Evolutionary conservation across 169 alveolate genomes (phyloP).

Genomic region (Plasmodium adleri): DNA sequence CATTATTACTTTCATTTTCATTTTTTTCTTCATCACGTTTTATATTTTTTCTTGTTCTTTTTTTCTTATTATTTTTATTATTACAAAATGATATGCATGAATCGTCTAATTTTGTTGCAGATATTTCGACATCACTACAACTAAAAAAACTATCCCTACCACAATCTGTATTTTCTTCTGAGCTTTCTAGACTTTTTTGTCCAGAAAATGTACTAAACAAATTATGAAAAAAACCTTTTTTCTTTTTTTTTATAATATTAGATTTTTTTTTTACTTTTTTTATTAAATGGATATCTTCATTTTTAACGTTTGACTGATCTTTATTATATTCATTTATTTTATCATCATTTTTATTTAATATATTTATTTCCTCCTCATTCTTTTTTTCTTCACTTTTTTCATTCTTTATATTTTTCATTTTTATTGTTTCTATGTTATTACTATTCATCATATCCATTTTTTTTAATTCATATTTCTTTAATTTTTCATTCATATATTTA

Average conservation of each 20-base stretch:
- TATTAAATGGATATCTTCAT: slow-evolving; percentile 23
- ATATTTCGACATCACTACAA: slow-evolving; percentile 38
- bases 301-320: not conserved
- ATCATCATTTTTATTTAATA: slow-evolving; percentile 13
- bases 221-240: slow-evolving; percentile 18
- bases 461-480: not conserved
- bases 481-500: slow-evolving; percentile 16
- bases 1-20: not conserved
- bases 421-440: not conserved
- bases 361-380: not conserved
- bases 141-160: slow-evolving; percentile 72
- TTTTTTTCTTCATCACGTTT: not conserved
- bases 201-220: slow-evolving; percentile 25
- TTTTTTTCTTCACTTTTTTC: not conserved
- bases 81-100: slow-evolving; percentile 8
- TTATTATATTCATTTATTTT: slow-evolving; percentile 1
- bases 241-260: not conserved
- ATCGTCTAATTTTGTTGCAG: slow-evolving; percentile 23
- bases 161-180: slow-evolving; percentile 61
- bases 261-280: not conserved
- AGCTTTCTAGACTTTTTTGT: slow-evolving; percentile 18
- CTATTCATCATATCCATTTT: not conserved
- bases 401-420: not conserved
- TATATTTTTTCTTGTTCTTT: not conserved
- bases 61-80: slow-evolving; percentile 4